A percentile compares a stretch with the other conserved stretches of the same genome.
Evolutionary conservation across 805 yeast genomes (phyloP).

Genomic region (Sugiyamaella mastotermitis): DNA sequence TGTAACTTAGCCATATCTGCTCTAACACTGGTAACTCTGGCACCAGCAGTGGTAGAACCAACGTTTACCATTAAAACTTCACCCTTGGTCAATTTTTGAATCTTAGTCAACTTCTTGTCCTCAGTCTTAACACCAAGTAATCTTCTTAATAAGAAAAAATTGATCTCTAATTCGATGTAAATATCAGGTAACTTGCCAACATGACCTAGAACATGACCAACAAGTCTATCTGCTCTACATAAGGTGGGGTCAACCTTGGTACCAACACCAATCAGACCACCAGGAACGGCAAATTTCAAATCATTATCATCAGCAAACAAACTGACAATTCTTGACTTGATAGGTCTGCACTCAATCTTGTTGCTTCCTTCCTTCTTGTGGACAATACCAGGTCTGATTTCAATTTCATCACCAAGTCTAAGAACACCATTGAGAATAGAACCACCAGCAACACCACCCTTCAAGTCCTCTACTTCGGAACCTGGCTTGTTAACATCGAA

Average conservation of each 20-base stretch:
- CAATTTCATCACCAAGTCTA: constrained; percentile 95
- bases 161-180: constrained; percentile 95
- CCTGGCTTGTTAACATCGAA: constrained; percentile 99
- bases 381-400: constrained; percentile 98
- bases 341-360: constrained; percentile 91
- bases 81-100: constrained; percentile 85
- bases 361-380: constrained; percentile 77
- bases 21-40: constrained; percentile 94
- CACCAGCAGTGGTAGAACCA: constrained; percentile 99
- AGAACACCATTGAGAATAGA: constrained; percentile 95
- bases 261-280: constrained; percentile 99
- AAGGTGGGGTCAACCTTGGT: constrained; percentile 97
- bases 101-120: constrained; percentile 95
- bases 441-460: constrained; percentile 99
- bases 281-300: constrained; percentile 98
- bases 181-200: constrained; percentile 93
- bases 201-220: constrained; percentile 98
- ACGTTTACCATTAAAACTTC: constrained; percentile 98
- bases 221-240: constrained; percentile 98
- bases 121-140: constrained; percentile 97
- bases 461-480: constrained; percentile 90
- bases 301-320: constrained; percentile 97
- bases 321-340: constrained; percentile 88
- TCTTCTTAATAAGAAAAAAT: constrained; percentile 93
- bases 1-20: constrained; percentile 99